Conservation (phyloP, 805 yeast genomes). For the Pichia sporocuriosa region DNA sequence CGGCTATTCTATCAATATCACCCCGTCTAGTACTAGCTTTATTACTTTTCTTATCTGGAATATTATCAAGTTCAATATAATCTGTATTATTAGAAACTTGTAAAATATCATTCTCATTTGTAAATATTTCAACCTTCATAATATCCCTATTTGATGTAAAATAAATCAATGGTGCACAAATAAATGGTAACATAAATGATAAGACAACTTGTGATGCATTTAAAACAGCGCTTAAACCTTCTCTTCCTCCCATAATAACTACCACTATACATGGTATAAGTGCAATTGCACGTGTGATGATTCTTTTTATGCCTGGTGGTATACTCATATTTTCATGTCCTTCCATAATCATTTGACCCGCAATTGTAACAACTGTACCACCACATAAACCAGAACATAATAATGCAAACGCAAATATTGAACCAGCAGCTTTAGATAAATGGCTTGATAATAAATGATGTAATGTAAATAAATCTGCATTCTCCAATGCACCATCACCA, state of each 20-base stretch:
- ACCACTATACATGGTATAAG: conserved; percentile 79
- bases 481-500: conserved; percentile 55
- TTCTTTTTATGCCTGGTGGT: conserved; percentile 74
- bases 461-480: conserved; percentile 78
- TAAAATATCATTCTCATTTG: not conserved
- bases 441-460: conserved; percentile 63
- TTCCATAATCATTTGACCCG: conserved; percentile 91
- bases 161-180: conserved; percentile 80
- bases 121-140: conserved; percentile 26
- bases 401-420: conserved; percentile 82
- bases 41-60: not conserved
- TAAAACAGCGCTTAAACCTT: conserved; percentile 67
- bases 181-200: conserved; percentile 75
- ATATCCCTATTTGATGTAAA: conserved; percentile 60
- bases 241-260: conserved; percentile 67
- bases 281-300: conserved; percentile 77
- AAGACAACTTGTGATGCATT: conserved; percentile 81
- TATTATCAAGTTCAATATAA: conserved; percentile 3
- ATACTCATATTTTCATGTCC: conserved; percentile 79
- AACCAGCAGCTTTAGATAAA: conserved; percentile 79
- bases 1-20: not conserved
- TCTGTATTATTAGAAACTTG: conserved; percentile 10
- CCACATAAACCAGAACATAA: conserved; percentile 92
- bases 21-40: not conserved
- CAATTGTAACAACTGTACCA: conserved; percentile 87